Conservation (phyloP, 2,329 filamentous ascomycete genomes). For the Hortaea werneckii region DNA sequence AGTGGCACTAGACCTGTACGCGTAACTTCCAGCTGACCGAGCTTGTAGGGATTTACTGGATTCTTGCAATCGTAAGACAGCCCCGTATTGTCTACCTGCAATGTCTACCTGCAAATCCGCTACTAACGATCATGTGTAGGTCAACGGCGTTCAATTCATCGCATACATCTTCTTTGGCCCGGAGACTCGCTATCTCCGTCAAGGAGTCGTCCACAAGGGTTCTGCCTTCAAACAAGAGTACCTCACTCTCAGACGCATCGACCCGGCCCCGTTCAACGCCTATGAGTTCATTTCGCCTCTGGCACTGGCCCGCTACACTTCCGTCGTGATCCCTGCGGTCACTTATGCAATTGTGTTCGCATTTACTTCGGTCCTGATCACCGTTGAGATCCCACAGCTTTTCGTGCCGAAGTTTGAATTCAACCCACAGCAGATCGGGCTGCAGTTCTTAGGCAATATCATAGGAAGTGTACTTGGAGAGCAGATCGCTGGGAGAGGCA, state of each 20-base stretch:
- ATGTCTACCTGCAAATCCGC: background rate
- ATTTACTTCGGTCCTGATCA: slow-evolving; percentile 43
- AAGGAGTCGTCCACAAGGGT: slow-evolving; percentile 25
- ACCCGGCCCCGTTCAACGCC: slow-evolving; percentile 39
- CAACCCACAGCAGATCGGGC: slow-evolving; percentile 47
- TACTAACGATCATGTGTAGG: slow-evolving; percentile 22
- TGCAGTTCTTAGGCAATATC: slow-evolving; percentile 49
- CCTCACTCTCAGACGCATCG: slow-evolving; percentile 40
- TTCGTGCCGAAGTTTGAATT: slow-evolving; percentile 47
- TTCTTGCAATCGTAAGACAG: slow-evolving; percentile 40
- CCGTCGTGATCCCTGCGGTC: slow-evolving; percentile 41
- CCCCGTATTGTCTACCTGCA: too few species aligned
- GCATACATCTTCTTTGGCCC: slow-evolving; percentile 46
- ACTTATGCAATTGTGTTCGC: slow-evolving; percentile 50
- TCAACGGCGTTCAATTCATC: slow-evolving; percentile 47
- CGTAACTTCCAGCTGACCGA: background rate
- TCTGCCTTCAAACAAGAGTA: slow-evolving; percentile 38
- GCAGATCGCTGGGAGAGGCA: slow-evolving; percentile 45
- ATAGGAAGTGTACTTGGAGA: slow-evolving; percentile 49
- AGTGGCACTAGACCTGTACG: background rate
- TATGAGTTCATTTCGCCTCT: slow-evolving; percentile 45
- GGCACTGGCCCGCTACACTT: slow-evolving; percentile 35
- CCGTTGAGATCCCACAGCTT: slow-evolving; percentile 51
- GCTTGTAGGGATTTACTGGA: slow-evolving; percentile 44
- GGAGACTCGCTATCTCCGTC: slow-evolving; percentile 45